A percentile compares a stretch with the other conserved stretches of the same genome.
Conservation (phyloP, 2,329 filamentous ascomycete species). For the Sporothrix schenckii region DNA sequence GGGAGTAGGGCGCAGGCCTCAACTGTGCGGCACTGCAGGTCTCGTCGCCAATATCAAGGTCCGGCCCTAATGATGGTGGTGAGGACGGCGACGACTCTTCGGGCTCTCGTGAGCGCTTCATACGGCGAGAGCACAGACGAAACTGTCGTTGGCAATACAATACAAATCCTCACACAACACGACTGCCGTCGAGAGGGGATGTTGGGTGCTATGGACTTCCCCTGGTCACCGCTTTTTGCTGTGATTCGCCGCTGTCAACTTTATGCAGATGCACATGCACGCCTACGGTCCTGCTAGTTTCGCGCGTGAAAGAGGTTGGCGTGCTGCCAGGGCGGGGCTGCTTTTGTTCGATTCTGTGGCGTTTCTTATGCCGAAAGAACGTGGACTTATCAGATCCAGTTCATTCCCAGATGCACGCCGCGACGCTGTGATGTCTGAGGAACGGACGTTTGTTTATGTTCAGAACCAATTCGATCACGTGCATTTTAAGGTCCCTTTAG, state of each 20-base stretch:
- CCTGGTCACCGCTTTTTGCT: slow-evolving; percentile 25
- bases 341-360: background rate
- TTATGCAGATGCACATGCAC: slow-evolving; percentile 26
- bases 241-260: slow-evolving; percentile 6
- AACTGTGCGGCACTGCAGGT: background rate
- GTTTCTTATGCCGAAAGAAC: background rate
- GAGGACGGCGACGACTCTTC: slow-evolving; percentile 48
- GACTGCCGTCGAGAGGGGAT: background rate
- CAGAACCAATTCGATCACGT: background rate
- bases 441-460: background rate
- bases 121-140: slow-evolving; percentile 38
- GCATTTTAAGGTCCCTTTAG: background rate
- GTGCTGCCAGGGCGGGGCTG: background rate
- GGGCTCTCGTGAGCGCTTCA: slow-evolving; percentile 66
- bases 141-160: background rate
- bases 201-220: background rate
- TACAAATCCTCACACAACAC: no score
- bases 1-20: background rate
- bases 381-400: background rate
- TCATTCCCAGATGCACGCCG: background rate
- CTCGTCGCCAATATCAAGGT: background rate
- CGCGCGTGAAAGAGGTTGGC: background rate
- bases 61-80: slow-evolving; percentile 19
- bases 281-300: slow-evolving; percentile 2
- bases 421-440: background rate